Conservation (phyloP, 2,329 filamentous ascomycete genomes). For the Ilyonectria sp. region DNA sequence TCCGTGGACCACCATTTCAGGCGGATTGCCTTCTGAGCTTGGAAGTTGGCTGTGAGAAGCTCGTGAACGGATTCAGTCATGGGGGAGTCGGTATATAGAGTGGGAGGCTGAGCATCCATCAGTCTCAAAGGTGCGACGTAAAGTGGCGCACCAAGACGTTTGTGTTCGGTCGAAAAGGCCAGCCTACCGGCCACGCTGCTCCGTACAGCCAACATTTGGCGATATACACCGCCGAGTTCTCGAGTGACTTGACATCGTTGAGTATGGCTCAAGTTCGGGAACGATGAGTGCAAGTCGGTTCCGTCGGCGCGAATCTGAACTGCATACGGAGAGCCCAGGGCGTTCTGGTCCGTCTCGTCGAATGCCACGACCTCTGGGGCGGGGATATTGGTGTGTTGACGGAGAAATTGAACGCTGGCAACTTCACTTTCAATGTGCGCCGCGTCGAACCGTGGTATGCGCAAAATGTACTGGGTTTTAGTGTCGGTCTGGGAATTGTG, state of each 20-base stretch:
- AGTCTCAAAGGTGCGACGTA: neutral
- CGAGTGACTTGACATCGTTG: neutral
- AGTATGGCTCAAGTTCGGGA: neutral
- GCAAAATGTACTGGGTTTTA: constrained; percentile 7
- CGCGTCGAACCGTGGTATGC: constrained; percentile 2
- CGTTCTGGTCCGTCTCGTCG: constrained; percentile 5
- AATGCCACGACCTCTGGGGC: neutral
- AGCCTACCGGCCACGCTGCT: neutral
- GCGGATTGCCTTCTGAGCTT: neutral
- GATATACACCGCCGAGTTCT: neutral
- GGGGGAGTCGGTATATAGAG: neutral
- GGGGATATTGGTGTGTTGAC: neutral
- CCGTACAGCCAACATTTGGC: constrained; percentile 4
- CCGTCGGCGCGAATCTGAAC: neutral
- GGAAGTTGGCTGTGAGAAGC: neutral
- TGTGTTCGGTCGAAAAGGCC: neutral
- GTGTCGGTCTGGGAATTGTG: neutral
- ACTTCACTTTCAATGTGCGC: neutral
- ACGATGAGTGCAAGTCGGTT: neutral
- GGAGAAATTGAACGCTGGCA: neutral
- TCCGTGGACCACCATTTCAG: neutral
- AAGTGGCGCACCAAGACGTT: neutral
- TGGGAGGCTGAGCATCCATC: neutral
- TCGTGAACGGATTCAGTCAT: neutral
- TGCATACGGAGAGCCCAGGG: neutral